phyloP scores from a whole-genome alignment of 345 rosid genomes.

The Lepidium didymum region DNA sequence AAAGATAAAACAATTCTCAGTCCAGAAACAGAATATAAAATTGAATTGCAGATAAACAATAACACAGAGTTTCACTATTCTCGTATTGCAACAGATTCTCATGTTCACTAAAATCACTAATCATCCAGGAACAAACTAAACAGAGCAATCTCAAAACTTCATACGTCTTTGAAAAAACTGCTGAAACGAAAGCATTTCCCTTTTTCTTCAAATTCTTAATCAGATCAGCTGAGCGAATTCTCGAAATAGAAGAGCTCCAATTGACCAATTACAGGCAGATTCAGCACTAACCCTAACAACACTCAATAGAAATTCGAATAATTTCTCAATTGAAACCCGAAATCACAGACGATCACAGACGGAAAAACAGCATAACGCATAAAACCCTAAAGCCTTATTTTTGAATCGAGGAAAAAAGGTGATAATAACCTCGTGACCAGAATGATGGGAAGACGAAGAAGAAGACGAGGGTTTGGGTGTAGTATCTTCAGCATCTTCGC shows the following conservation, averaged over 20 bases:
- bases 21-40: neutral
- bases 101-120: neutral
- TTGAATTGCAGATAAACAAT: neutral
- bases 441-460: conserved; percentile 55
- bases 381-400: neutral
- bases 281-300: neutral
- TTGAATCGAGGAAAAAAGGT: neutral
- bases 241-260: neutral
- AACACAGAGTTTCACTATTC: neutral
- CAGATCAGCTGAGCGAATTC: neutral
- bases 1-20: neutral
- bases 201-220: neutral
- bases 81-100: neutral
- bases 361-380: neutral
- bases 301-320: neutral
- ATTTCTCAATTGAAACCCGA: conserved; percentile 1
- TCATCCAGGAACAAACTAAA: neutral
- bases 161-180: neutral
- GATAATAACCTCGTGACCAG: conserved; percentile 72
- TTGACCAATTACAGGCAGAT: neutral
- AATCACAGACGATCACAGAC: neutral
- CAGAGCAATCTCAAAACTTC: neutral
- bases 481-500: conserved; percentile 28
- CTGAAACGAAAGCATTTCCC: neutral
- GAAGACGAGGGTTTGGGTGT: conserved; percentile 65